Evolutionary conservation across 495 filamentous ascomycete species (phyloP).

Genomic region (Apiosordaria backusii): DNA sequence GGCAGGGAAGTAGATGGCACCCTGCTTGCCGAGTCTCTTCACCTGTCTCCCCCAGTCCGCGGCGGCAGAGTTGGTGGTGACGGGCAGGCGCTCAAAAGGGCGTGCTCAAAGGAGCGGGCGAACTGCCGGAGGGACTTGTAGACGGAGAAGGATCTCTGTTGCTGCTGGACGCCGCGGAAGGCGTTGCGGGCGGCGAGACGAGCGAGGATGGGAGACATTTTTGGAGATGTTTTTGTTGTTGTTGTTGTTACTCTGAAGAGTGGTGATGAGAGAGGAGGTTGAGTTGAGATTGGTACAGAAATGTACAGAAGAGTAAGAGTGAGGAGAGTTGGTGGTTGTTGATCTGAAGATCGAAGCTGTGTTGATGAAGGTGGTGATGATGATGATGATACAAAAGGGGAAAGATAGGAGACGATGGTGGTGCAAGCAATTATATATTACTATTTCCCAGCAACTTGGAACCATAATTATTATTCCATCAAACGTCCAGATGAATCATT

Average conservation of each 20-base stretch:
- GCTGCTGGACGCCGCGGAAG: not conserved
- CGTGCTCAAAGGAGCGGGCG: slow-evolving; percentile 8
- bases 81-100: slow-evolving; percentile 6
- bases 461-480: not conserved
- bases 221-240: not conserved
- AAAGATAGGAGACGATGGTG: not conserved
- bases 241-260: not conserved
- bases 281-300: not conserved
- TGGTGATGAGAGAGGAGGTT: not conserved
- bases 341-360: slow-evolving; percentile 2
- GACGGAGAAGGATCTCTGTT: slow-evolving; percentile 5
- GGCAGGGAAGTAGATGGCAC: slow-evolving; percentile 7
- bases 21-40: slow-evolving; percentile 1
- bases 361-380: not conserved
- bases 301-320: not conserved
- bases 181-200: slow-evolving; percentile 4
- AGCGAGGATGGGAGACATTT: slow-evolving; percentile 8
- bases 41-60: slow-evolving; percentile 9
- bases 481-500: not conserved
- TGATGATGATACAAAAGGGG: slow-evolving; percentile 1
- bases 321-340: not conserved
- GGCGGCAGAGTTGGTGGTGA: not conserved
- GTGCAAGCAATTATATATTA: not conserved
- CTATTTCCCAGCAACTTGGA: not conserved
- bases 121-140: slow-evolving; percentile 4